Conservation (phyloP, 2,329 filamentous ascomycete genomes). For the Microcyclospora pomicola region DNA sequence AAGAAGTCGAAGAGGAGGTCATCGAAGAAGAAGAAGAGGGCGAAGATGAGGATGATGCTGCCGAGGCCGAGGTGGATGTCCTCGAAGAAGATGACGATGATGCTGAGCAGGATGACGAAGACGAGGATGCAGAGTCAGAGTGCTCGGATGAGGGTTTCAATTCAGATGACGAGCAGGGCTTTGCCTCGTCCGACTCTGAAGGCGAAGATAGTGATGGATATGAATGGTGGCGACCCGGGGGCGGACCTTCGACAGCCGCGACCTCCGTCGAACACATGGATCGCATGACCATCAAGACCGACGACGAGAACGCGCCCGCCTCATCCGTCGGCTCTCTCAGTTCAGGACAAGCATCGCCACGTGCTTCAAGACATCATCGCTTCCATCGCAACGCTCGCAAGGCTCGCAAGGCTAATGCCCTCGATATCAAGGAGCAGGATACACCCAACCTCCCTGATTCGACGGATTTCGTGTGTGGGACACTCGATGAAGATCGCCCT, state of each 20-base stretch:
- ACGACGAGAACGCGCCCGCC: constrained; percentile 33
- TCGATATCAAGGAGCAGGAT: constrained; percentile 17
- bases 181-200: constrained; percentile 54
- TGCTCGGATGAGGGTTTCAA: constrained; percentile 55
- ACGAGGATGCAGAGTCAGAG: constrained; percentile 22
- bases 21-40: constrained; percentile 48
- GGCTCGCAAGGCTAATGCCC: constrained; percentile 23
- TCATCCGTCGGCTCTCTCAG: constrained; percentile 41
- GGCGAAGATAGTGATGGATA: constrained; percentile 54
- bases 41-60: constrained; percentile 44
- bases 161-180: constrained; percentile 64
- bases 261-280: constrained; percentile 41
- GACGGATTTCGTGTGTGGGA: constrained; percentile 98
- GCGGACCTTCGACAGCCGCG: constrained; percentile 36
- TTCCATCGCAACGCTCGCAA: constrained; percentile 7
- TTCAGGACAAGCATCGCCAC: constrained; percentile 19
- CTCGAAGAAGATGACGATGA: constrained; percentile 34
- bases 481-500: constrained; percentile 84
- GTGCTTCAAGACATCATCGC: constrained; percentile 4
- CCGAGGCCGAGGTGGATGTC: constrained; percentile 27
- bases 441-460: constrained; percentile 78
- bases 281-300: constrained; percentile 25
- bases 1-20: constrained; percentile 85
- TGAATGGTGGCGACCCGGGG: constrained; percentile 51
- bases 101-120: constrained; percentile 31